Base-by-base conservation (phyloP, 805 yeast species). In the Lipomyces kockii region DNA sequence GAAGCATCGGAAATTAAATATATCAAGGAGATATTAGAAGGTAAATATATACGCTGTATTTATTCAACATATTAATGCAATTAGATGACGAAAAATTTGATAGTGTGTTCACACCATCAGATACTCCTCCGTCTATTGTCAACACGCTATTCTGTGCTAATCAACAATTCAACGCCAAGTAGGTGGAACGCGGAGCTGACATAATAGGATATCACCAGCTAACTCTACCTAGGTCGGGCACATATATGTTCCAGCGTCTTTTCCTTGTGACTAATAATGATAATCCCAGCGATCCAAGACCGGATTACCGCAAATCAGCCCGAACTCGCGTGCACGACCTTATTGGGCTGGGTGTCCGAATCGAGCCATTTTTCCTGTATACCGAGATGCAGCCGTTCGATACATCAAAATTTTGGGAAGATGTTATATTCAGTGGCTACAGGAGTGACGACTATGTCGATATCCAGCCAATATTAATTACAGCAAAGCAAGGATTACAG, bases 241-340 rank as follows among this genome's bases (percentile, higher is more conserved):
- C 22, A 43, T 43, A 43, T 43, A 85, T 85, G 60, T 83, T 82
- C 56, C 85, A 84, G 71, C 87, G 89, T 72, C 78, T 91, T 2
- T 84, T 91, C 70, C 79, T 92, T 74, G 85, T 92, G 74, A 91
- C 97, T 0, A 89, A 88, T 75, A 87, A 89, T 75, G 95, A 89
- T 71, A 78, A 78, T 58, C 98, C 97, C 0, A 83, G 79, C 69
- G 80, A 81, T 62, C 79, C 79, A 7, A 80, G 82, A 17, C 65
- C 73, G 1, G 80, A 75, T 6, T 78, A 81, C 2, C 63, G 83
- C 72, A 81, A 80, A 58, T 79, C 85, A 5, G 79, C 91, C 29
- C 83, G 88, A 71, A 84, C 84, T 22, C 80, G 87, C 4, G 82
- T 89, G 14, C 83, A 83, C 52, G 95, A 90, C 76, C 82, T 87